Evolutionary conservation across 2,329 filamentous ascomycete genomes (phyloP), one percentile per base, ranked within the genome.

Genomic region (Monascus ruber): DNA sequence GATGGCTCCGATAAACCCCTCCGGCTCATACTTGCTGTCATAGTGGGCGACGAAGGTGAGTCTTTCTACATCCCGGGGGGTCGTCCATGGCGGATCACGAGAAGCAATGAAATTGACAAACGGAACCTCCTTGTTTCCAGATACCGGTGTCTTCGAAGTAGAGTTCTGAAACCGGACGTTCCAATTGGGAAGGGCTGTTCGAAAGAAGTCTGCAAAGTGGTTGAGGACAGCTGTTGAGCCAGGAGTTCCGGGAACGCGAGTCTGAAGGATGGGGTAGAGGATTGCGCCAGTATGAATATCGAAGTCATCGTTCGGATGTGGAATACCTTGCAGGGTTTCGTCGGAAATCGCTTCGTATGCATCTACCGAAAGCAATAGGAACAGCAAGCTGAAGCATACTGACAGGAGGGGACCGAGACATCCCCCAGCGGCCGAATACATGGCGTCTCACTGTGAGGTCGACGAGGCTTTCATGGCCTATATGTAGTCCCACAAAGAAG

Each of bases 41-140:
- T 94, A 96, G 59, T 98, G 91, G 32, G 91, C 91, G 5, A 89
- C 91, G 39, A 98, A 72, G 9, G 86, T 89, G 55, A 96, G 66
- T 36, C 87, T 71, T 33, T 81, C 80, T 2, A 91, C 79, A 49
- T 95, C 81, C 1, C 88, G 89, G 0, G 67, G 61, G 5, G 71
- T 65, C 1, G 80, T 70, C 77, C 85, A 91, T 1, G 91, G 91
- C 37, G 91, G 91, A 61, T 96, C 89, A 39, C 88, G 77, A 29
- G 79, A 82, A 41, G 89, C 79, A 43, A 96, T 83, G 41, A 96
- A 70, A 57, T 95, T 98, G 39, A 76, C 70, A 59, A 98, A 96
- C 0, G 86, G 85, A 0, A 96, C 69, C 5, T 84, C 71, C 39
- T 71, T 71, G 42, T 78, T 71, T 5, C 79, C 79, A 0, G 83